These are phyloP conservation scores for Ophiorrhiza pumila DNA, from an alignment of 257 asterid species.

Conservation along the genomic window DNA sequence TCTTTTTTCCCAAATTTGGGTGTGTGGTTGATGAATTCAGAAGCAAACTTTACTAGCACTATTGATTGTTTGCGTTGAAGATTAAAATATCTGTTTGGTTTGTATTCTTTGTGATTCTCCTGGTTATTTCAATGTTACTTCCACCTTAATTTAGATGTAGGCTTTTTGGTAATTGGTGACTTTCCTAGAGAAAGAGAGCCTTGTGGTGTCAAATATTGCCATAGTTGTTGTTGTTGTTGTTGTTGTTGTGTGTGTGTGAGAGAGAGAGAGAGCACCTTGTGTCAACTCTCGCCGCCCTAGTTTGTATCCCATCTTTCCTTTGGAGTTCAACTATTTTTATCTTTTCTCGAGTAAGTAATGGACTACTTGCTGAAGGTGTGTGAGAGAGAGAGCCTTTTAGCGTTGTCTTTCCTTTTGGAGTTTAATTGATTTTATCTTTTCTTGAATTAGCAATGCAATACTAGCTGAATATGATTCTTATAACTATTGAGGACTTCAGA, in stretches of 20 bases:
- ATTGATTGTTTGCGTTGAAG: background rate
- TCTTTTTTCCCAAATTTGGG: background rate
- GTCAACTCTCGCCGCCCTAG: no score
- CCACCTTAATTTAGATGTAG: background rate
- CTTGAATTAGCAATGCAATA: background rate
- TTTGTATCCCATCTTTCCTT: no score
- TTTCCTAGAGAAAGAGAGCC: background rate
- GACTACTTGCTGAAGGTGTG: no score
- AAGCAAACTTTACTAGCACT: slow-evolving; percentile 10
- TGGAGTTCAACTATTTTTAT: no score
- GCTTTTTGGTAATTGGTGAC: background rate
- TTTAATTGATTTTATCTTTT: background rate
- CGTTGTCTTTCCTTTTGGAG: background rate
- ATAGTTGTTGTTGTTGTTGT: no score
- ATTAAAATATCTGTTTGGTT: background rate
- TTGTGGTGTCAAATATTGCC: no score
- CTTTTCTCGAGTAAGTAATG: no score
- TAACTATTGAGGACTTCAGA: background rate
- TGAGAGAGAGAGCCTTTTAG: background rate
- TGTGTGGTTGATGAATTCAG: background rate
- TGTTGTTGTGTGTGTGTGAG: no score
- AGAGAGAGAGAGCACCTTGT: background rate
- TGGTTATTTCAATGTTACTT: background rate
- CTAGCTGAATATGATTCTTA: background rate
- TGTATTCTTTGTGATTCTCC: background rate